phyloP scores from a whole-genome alignment of 2,329 filamentous ascomycete genomes.

The Fusarium secorum region DNA sequence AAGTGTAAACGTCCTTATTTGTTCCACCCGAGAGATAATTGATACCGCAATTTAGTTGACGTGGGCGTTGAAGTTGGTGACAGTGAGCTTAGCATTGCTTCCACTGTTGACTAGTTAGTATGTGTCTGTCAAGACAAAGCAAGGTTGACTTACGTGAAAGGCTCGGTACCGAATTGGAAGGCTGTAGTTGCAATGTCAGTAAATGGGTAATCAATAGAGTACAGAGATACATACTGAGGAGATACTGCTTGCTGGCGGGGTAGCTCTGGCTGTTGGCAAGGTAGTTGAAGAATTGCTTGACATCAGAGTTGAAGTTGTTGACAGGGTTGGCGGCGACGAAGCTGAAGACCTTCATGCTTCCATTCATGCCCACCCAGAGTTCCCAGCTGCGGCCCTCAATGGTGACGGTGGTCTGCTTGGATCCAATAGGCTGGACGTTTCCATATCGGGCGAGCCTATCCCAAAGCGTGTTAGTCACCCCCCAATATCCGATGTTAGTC shows the following conservation, averaged over 20 bases:
- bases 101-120: neutral
- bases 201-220: fast-evolving
- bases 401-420: neutral
- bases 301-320: constrained; percentile 19
- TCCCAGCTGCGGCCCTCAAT: constrained; percentile 14
- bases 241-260: constrained; percentile 8
- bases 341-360: constrained; percentile 17
- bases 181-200: neutral
- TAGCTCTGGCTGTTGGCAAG: constrained; percentile 3
- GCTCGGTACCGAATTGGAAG: constrained; percentile 15
- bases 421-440: constrained; percentile 9
- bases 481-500: neutral
- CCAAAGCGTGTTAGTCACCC: neutral
- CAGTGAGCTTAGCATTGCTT: neutral
- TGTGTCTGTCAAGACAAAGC: fast-evolving
- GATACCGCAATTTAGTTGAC: neutral
- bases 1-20: neutral
- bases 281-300: constrained; percentile 23
- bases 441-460: constrained; percentile 2
- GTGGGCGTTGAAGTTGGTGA: constrained; percentile 17
- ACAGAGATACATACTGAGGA: neutral
- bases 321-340: constrained; percentile 1
- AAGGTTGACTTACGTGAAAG: neutral
- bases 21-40: neutral
- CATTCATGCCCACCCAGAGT: constrained; percentile 7